Evolutionary conservation across 1,284 basidiomycete species (phyloP), one percentile per base, ranked within the genome.

Genomic region (Tilletia indica): DNA sequence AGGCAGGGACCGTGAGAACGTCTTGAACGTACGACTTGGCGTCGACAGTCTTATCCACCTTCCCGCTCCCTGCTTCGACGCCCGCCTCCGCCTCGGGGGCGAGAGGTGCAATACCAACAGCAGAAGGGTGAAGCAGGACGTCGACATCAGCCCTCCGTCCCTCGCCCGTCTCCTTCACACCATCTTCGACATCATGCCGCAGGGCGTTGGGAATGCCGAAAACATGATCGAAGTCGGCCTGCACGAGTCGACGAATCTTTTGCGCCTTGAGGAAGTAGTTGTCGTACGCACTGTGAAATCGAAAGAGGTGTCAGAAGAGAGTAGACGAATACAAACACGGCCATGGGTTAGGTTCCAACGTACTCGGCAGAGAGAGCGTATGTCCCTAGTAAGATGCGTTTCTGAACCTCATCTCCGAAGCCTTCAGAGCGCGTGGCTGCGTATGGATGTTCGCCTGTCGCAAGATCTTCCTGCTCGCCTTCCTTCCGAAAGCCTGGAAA

Each of bases 261-360:
- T 94, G 91, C 0, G 97, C 94, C 85, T 96, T 92, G 3, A 98
- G 87, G 83, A 94, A 98, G 84, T 96, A 97, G 82, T 97, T 97
- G 85, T 98, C 92, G 83, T 95, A 97, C 16, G 93, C 94, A 75
- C 93, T 96, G 80, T 12, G 9, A 4, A 51, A 6, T 36, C 31
- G 51, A 54, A 16, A 19, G 51, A 8, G 11, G 47, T 12, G 47
- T 49, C 47, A 49, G 2, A 1, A 49, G 11, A 49, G 11, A 49
- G 11, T n/a, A 49, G 11, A 49, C 25, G 25, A 31, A 31, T 2
- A 2, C 25, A 31, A 31, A 31, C 25, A 31, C 25, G 25, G 25
- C 2, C 25, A 2, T 2, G 2, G 25, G 25, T 1, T 8, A 14
- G 42, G 14, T 8, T 9, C 42, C 6, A 45, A 45, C 92, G 82